Evolutionary conservation across 2,329 filamentous ascomycete genomes (phyloP).

Genomic region (Cladobotryum protrusum): DNA sequence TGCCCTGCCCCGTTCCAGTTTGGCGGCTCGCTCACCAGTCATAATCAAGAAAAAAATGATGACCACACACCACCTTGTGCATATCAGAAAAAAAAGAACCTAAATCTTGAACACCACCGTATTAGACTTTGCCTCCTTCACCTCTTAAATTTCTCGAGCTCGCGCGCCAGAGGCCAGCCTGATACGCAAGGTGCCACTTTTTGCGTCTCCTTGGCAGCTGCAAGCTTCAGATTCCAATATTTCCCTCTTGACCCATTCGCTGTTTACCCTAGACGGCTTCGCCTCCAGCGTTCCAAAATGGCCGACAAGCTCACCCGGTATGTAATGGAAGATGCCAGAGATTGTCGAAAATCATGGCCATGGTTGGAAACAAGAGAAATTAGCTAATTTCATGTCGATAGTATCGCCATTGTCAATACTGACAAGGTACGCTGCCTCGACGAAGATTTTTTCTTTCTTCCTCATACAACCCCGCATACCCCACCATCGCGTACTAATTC

Average conservation of each 20-base stretch:
- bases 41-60: slow-evolving; percentile 35
- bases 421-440: slow-evolving; percentile 68
- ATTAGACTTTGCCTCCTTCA: slow-evolving; percentile 9
- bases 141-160: not conserved
- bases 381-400: slow-evolving; percentile 35
- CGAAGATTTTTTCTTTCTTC: slow-evolving; percentile 4
- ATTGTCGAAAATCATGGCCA: no score
- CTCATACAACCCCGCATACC: slow-evolving; percentile 16
- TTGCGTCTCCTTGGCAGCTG: slow-evolving; percentile 5
- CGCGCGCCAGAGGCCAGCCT: not conserved
- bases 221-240: not conserved
- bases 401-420: slow-evolving; percentile 97
- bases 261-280: slow-evolving; percentile 5
- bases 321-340: slow-evolving; percentile 24
- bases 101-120: slow-evolving; percentile 15
- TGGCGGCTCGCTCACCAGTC: slow-evolving; percentile 19
- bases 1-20: not conserved
- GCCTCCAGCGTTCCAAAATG: slow-evolving; percentile 49
- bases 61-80: slow-evolving; percentile 28
- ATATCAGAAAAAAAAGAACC: not conserved
- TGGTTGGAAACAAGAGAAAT: not conserved
- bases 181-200: not conserved
- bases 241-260: not conserved
- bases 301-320: slow-evolving; percentile 94
- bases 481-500: slow-evolving; percentile 22